Evolutionary conservation across 208 protist species (phyloP).

Genomic region (Crithidia expoeki): DNA sequence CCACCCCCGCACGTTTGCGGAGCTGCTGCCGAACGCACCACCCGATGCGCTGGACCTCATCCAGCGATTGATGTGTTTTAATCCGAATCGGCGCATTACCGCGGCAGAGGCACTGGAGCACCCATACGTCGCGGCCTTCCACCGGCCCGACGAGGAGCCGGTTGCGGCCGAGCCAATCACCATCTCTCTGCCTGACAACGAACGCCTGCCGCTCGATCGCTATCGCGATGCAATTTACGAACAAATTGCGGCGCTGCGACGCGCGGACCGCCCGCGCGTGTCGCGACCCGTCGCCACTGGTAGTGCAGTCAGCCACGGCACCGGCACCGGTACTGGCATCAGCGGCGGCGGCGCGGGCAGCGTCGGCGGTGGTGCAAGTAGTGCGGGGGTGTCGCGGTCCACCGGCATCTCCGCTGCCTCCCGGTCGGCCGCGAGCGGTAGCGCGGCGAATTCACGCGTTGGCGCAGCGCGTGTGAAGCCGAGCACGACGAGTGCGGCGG

Average conservation of each 20-base stretch:
- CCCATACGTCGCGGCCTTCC: slow-evolving; percentile 94
- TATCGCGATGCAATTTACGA: slow-evolving; percentile 94
- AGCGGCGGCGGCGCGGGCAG: slow-evolving; percentile 4
- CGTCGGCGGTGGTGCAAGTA: no score
- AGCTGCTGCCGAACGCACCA: slow-evolving; percentile 92
- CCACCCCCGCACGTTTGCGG: slow-evolving; percentile 67
- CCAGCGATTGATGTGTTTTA: slow-evolving; percentile 95
- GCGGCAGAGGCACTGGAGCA: slow-evolving; percentile 94
- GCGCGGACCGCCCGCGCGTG: slow-evolving; percentile 17
- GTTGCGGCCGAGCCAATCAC: slow-evolving; percentile 79
- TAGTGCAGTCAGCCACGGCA: slow-evolving; percentile 20
- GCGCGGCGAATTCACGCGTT: slow-evolving; percentile 1
- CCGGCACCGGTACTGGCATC: slow-evolving; percentile 2
- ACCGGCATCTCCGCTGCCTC: slow-evolving; percentile 16
- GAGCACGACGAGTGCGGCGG: not conserved
- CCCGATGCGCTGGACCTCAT: slow-evolving; percentile 95
- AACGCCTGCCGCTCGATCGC: slow-evolving; percentile 93
- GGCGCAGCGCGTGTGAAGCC: slow-evolving; percentile 20
- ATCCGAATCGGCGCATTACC: slow-evolving; percentile 94
- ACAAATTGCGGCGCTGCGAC: slow-evolving; percentile 75
- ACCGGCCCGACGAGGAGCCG: slow-evolving; percentile 88
- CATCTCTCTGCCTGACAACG: slow-evolving; percentile 94
- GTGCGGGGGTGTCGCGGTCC: not conserved
- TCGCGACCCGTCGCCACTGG: slow-evolving; percentile 14
- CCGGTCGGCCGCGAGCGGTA: slow-evolving; percentile 10